Evolutionary conservation across 2,329 filamentous ascomycete genomes (phyloP), one percentile per base, ranked within the genome.

Genomic region (Penicillium sp.): DNA sequence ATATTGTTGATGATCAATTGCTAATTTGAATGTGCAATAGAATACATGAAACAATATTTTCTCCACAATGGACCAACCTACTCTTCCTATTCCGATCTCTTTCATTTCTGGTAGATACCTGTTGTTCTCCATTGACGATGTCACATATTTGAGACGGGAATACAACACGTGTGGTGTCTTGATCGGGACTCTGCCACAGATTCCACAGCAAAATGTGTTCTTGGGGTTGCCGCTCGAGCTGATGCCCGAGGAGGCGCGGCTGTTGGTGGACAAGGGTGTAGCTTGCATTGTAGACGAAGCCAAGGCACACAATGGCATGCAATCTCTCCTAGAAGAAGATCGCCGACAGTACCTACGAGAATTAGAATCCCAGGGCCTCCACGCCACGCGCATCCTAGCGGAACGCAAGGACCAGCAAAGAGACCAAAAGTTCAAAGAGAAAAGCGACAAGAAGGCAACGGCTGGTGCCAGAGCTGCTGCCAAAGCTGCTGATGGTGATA

Each of bases 161-260:
- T 85, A 96, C 78, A 88, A 91, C 72, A 92, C 96, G 67, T 93
- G 90, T 69, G 92, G 92, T 62, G 89, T 95, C 31, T 82, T 96
- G 54, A 88, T 91, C 58, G 95, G 95, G 56, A 93, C 91, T 8
- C 86, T 96, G 29, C 93, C 95, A 2, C 93, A 98, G 76, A 88
- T 92, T 56, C 92, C 93, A 6, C 93, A 96, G 67, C 95, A 99
- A 77, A 98, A 96, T 77, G 85, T 96, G 57, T 98, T 98, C 72
- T 84, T 93, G 57, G 91, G 93, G 46, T 78, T 98, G 50, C 95
- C 95, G 3, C 78, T 98, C 26, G 90, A 97, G 79, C 81, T 99
- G 45, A 91, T 95, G 80, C 88, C 91, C 1, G 95, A 98, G 77
- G 95, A 99, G 79, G 93, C 89, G 4, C 84, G 87, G 62, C 78